Evolutionary conservation across 805 yeast species (phyloP).

Genomic region (Lipomyces chichibuensis): DNA sequence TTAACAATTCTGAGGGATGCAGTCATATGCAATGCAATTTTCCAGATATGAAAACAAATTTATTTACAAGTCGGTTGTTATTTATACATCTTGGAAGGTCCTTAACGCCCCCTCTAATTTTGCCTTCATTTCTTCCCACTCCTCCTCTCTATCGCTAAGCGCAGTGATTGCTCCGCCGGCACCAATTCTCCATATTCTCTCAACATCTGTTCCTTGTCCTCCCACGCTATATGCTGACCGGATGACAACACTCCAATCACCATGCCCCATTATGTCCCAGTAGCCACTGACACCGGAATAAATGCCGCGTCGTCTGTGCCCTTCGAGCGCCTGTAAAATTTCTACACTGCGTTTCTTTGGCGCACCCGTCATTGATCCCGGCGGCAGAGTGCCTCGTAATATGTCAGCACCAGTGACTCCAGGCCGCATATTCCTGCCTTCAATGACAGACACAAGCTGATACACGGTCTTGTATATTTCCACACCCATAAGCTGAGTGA

Average conservation of each 20-base stretch:
- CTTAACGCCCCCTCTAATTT: conserved; percentile 81
- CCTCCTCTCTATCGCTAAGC: conserved; percentile 77
- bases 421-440: conserved; percentile 55
- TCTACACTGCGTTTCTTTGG: conserved; percentile 94
- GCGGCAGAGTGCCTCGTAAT: conserved; percentile 79
- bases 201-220: conserved; percentile 49
- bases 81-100: conserved; percentile 50
- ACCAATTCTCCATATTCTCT: conserved; percentile 75
- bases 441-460: conserved; percentile 88
- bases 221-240: conserved; percentile 75
- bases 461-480: conserved; percentile 91
- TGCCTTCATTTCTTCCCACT: conserved; percentile 87
- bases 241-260: conserved; percentile 96
- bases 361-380: conserved; percentile 99
- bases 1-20: neutral
- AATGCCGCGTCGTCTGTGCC: conserved; percentile 63
- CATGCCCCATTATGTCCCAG: conserved; percentile 83
- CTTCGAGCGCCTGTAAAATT: conserved; percentile 64
- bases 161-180: conserved; percentile 99
- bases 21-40: neutral
- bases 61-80: neutral
- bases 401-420: conserved; percentile 74
- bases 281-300: conserved; percentile 96
- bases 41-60: neutral
- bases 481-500: conserved; percentile 80